phyloP scores from a whole-genome alignment of 192 early-diverging fungal genomes.

The Linnemannia elongata region DNA sequence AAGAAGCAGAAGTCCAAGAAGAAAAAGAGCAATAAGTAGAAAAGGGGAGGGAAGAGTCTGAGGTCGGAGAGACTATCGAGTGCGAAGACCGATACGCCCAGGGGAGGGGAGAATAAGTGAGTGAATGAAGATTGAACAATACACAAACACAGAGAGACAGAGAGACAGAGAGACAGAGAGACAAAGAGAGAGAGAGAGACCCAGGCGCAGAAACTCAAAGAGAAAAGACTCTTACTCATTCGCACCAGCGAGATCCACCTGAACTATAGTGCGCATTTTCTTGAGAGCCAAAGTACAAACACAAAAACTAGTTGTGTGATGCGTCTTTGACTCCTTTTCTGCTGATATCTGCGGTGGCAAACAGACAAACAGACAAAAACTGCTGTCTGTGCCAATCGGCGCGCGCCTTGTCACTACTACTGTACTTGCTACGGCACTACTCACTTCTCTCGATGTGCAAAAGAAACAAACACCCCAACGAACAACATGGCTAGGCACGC shows the following conservation, averaged over 20 bases:
- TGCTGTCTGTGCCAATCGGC: background rate
- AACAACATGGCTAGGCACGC: too few species aligned
- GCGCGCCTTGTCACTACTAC: background rate
- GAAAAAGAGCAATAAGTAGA: conserved; percentile 9
- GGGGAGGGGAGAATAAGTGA: too few species aligned
- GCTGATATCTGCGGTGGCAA: background rate
- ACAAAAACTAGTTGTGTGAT: background rate
- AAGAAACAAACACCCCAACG: too few species aligned
- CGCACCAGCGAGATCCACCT: too few species aligned
- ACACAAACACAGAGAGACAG: background rate
- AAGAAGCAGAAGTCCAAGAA: background rate
- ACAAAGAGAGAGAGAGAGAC: background rate
- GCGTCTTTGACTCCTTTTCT: background rate
- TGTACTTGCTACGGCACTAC: too few species aligned
- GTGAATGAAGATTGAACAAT: too few species aligned
- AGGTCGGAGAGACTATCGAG: background rate
- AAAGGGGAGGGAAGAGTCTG: background rate
- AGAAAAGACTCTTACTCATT: background rate
- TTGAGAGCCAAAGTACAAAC: background rate
- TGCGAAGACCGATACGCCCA: background rate
- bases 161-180: background rate
- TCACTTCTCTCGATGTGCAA: background rate
- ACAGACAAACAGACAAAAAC: background rate
- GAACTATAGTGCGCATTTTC: background rate
- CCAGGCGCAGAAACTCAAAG: background rate